Conservation (phyloP, 805 yeast genomes). For the Kuraishia floccosa region DNA sequence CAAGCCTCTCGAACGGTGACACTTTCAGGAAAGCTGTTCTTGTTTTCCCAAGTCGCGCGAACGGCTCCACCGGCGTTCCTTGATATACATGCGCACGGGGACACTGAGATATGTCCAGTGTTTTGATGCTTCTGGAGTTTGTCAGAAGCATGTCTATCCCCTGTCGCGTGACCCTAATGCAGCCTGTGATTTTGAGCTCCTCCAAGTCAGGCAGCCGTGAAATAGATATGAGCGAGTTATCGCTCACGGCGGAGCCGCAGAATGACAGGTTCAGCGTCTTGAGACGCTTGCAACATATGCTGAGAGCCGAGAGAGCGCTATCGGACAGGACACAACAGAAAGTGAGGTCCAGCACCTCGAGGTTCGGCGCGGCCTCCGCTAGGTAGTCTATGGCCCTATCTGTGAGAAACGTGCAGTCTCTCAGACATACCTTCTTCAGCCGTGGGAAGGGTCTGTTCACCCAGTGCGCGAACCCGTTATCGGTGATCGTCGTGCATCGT, state of each 20-base stretch:
- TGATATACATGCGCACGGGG: conserved; percentile 55
- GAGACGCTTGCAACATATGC: conserved; percentile 53
- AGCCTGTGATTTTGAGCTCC: conserved; percentile 47
- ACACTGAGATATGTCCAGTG: conserved; percentile 60
- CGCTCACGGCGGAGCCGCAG: conserved; percentile 76
- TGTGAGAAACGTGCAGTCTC: conserved; percentile 66
- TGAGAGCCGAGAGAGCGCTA: conserved; percentile 51
- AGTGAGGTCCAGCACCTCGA: conserved; percentile 48
- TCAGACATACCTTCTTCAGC: conserved; percentile 38
- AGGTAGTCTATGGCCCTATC: conserved; percentile 53
- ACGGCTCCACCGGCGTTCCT: conserved; percentile 46
- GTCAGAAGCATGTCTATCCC: conserved; percentile 61
- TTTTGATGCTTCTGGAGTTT: conserved; percentile 39
- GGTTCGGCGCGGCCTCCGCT: conserved; percentile 47
- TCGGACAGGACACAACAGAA: conserved; percentile 73
- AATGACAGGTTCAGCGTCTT: conserved; percentile 48
- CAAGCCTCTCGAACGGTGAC: conserved; percentile 36
- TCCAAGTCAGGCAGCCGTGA: conserved; percentile 42
- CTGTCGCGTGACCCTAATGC: conserved; percentile 66
- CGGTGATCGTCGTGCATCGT: conserved; percentile 71
- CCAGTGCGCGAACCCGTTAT: conserved; percentile 63
- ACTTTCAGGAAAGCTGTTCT: conserved; percentile 46
- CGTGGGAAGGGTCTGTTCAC: conserved; percentile 41
- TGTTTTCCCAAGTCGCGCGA: conserved; percentile 37
- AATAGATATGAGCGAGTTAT: conserved; percentile 49